phyloP scores from a whole-genome alignment of 805 yeast species.

The Grigorovia humatica region DNA sequence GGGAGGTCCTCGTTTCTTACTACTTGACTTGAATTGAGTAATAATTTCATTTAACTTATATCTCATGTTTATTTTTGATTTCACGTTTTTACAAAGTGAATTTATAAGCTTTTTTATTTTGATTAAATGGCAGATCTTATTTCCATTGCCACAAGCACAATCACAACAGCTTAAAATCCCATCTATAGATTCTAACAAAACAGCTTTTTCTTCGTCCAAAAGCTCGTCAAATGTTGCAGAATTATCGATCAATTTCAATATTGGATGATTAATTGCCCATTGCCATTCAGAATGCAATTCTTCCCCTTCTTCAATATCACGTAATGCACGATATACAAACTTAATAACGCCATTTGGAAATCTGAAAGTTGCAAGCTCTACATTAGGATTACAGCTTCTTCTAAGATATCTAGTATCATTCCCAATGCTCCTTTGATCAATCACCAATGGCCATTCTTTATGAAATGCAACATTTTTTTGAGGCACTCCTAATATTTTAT shows the following conservation, averaged over 20 bases:
- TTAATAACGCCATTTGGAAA: constrained; percentile 31
- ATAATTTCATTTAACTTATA: constrained; percentile 32
- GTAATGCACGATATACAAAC: constrained; percentile 48
- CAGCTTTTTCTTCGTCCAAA: constrained; percentile 40
- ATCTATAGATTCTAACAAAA: constrained; percentile 51
- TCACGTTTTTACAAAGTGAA: constrained; percentile 47
- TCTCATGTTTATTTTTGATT: constrained; percentile 29
- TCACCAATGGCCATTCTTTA: constrained; percentile 45
- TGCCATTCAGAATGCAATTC: constrained; percentile 80
- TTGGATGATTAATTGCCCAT: constrained; percentile 77
- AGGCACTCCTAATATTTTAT: constrained; percentile 61
- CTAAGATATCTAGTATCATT: constrained; percentile 66
- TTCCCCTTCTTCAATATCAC: constrained; percentile 47
- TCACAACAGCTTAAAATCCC: constrained; percentile 52
- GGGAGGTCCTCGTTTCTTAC: constrained; percentile 23
- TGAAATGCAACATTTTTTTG: constrained; percentile 50
- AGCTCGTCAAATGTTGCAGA: constrained; percentile 45
- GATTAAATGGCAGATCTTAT: constrained; percentile 43
- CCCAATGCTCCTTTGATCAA: constrained; percentile 86
- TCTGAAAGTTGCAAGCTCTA: constrained; percentile 44
- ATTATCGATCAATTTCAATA: constrained; percentile 39
- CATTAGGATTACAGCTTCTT: constrained; percentile 68
- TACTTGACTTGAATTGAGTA: constrained; percentile 18
- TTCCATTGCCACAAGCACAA: constrained; percentile 42
- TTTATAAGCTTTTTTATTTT: constrained; percentile 55